Evolutionary conservation across 1,284 basidiomycete species (phyloP).

Genomic region (Schizophyllum amplum): DNA sequence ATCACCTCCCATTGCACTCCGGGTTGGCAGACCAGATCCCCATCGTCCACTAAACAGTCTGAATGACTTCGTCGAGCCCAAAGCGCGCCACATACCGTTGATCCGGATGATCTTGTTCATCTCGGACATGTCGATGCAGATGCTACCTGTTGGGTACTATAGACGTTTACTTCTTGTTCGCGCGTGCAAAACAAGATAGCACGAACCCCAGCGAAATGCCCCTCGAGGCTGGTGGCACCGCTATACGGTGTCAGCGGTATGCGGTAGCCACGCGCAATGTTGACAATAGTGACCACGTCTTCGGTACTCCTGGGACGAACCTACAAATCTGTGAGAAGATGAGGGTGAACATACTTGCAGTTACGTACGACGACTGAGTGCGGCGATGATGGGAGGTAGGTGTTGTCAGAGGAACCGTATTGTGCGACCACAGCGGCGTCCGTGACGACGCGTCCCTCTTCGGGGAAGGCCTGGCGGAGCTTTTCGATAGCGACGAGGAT

Average conservation of each 20-base stretch:
- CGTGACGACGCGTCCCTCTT: conserved; percentile 36
- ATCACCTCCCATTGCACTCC: conserved; percentile 88
- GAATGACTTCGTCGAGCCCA: background rate
- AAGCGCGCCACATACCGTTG: conserved; percentile 41
- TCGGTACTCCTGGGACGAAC: conserved; percentile 40
- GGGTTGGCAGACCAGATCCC: conserved; percentile 73
- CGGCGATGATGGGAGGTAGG: conserved; percentile 57
- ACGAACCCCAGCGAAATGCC: conserved; percentile 56
- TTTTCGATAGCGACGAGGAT: conserved; percentile 49
- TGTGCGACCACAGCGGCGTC: conserved; percentile 39
- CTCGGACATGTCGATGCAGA: conserved; percentile 77
- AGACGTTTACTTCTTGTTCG: no score
- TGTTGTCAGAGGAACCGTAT: conserved; percentile 61
- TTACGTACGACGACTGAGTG: conserved; percentile 53
- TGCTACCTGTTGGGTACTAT: conserved; percentile 56
- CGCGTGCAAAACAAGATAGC: conserved; percentile 2
- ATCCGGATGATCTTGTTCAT: conserved; percentile 85
- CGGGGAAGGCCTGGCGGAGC: conserved; percentile 39
- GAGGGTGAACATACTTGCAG: conserved; percentile 41
- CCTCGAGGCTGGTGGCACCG: conserved; percentile 66
- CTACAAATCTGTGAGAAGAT: conserved; percentile 15
- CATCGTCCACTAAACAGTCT: conserved; percentile 38
- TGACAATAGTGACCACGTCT: conserved; percentile 62
- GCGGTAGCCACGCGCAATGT: conserved; percentile 51
- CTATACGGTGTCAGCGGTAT: conserved; percentile 65